phyloP scores from a whole-genome alignment of 768 basidiomycete species.

The Dendrothele bispora region DNA sequence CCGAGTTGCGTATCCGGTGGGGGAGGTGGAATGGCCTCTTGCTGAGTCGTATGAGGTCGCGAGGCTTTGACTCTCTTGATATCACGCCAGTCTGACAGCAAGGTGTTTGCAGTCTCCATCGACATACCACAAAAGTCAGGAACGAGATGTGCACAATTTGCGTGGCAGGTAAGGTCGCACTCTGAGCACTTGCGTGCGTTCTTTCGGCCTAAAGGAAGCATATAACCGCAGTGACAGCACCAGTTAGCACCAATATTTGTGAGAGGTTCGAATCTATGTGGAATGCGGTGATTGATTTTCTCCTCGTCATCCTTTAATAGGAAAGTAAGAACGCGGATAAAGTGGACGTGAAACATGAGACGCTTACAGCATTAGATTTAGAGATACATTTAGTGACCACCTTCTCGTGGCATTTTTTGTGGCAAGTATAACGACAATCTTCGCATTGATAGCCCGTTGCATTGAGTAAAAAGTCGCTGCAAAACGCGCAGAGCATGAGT shows the following conservation, averaged over 20 bases:
- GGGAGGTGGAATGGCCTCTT: conserved; percentile 27
- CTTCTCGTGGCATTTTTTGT: conserved; percentile 98
- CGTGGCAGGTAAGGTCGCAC: conserved; percentile 96
- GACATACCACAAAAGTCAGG: conserved; percentile 99
- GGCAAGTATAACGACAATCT: conserved; percentile 98
- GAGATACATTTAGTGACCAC: conserved; percentile 99
- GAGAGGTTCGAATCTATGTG: conserved; percentile 95
- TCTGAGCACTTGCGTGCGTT: conserved; percentile 95
- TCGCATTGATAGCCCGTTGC: conserved; percentile 99
- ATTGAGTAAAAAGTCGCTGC: conserved; percentile 96
- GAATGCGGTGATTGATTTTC: conserved; percentile 98
- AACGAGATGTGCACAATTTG: conserved; percentile 95
- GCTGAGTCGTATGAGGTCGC: conserved; percentile 36
- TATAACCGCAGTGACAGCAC: conserved; percentile 99
- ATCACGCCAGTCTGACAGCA: conserved; percentile 87
- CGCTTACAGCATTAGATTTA: conserved; percentile 86
- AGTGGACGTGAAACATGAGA: background rate
- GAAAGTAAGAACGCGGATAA: background rate
- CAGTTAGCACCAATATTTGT: conserved; percentile 98
- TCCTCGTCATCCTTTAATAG: conserved; percentile 86
- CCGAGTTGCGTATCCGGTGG: conserved; percentile 32
- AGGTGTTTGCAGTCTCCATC: conserved; percentile 96
- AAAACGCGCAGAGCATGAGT: conserved; percentile 97
- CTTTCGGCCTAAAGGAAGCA: conserved; percentile 95
- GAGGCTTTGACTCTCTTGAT: conserved; percentile 71